phyloP scores from a whole-genome alignment of 345 rosid species.

The Camelina sativa region DNA sequence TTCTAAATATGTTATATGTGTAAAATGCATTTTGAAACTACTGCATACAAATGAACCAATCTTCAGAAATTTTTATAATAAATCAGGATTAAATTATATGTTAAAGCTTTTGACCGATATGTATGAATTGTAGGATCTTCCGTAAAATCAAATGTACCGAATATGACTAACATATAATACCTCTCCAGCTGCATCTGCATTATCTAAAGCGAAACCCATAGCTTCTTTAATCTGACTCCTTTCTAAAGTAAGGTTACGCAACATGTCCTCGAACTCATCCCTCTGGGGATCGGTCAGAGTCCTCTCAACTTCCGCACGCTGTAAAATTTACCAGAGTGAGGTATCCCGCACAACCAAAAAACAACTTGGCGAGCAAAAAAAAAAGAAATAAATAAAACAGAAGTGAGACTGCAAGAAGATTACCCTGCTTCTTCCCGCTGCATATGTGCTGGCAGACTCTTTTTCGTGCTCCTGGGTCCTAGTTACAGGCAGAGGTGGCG shows the following conservation, averaged over 20 bases:
- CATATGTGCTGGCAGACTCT: slow-evolving; percentile 83
- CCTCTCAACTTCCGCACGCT: slow-evolving; percentile 88
- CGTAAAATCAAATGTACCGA: slow-evolving; percentile 2
- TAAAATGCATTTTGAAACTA: slow-evolving; percentile 17
- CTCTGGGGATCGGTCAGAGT: slow-evolving; percentile 91
- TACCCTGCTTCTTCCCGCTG: slow-evolving; percentile 99
- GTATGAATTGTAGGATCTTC: neutral
- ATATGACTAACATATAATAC: slow-evolving; percentile 46
- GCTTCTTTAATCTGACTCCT: slow-evolving; percentile 95
- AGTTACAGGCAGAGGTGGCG: slow-evolving; percentile 80
- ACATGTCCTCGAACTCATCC: slow-evolving; percentile 98
- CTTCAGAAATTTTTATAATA: too few species aligned
- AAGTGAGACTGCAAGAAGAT: slow-evolving; percentile 27
- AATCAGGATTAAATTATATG: neutral
- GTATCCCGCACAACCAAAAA: neutral
- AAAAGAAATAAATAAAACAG: neutral
- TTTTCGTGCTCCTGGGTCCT: slow-evolving; percentile 88
- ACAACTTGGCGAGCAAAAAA: neutral
- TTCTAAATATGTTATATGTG: neutral
- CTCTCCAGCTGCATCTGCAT: slow-evolving; percentile 99
- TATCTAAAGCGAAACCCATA: slow-evolving; percentile 96
- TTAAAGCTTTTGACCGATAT: slow-evolving; percentile 23
- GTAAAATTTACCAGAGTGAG: slow-evolving; percentile 42
- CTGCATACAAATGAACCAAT: neutral
- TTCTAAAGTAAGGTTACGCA: slow-evolving; percentile 91